These are phyloP conservation scores for Solanum hybrid DNA, from an alignment of 305 asterid genomes.

Conservation along the genomic window DNA sequence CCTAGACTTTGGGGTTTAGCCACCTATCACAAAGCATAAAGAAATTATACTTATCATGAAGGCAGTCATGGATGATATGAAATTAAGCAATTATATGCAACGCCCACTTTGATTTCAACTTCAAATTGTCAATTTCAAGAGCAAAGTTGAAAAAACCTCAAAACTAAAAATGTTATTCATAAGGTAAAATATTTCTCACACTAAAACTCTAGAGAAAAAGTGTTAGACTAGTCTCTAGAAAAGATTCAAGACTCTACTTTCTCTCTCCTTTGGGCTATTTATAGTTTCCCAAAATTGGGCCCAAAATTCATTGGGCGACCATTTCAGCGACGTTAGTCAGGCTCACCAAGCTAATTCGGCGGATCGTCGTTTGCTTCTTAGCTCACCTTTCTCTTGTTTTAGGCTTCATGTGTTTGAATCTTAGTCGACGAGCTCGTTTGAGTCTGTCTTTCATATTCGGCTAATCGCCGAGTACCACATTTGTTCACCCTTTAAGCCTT, in stretches of 20 bases:
- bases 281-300: neutral
- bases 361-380: neutral
- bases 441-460: neutral
- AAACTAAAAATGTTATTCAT: neutral
- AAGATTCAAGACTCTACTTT: no score
- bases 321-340: neutral
- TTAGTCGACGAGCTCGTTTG: neutral
- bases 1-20: neutral
- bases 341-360: neutral
- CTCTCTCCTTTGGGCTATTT: neutral
- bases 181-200: neutral
- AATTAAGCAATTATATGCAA: neutral
- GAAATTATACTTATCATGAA: neutral
- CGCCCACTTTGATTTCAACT: neutral
- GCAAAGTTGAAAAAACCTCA: neutral
- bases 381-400: neutral
- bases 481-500: no score
- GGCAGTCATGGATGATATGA: neutral
- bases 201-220: neutral
- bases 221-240: no score
- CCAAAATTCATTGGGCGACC: neutral
- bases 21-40: neutral
- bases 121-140: neutral
- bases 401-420: neutral
- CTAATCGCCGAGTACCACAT: no score